Conservation (phyloP, 2,329 filamentous ascomycete genomes). For the Geosmithia morbida region DNA sequence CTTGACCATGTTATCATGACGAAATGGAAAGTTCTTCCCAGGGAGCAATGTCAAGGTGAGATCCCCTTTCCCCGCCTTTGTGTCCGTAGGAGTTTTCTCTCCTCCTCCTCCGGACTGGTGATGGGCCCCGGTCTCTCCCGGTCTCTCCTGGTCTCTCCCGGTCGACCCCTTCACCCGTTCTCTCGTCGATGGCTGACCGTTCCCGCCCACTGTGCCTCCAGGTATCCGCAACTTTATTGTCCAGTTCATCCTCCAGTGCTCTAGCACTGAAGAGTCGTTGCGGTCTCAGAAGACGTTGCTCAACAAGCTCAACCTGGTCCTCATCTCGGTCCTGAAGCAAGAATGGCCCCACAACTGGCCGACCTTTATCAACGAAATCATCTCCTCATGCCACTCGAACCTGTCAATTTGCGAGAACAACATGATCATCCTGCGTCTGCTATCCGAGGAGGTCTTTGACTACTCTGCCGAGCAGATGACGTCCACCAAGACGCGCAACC, state of each 20-base stretch:
- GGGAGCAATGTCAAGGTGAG: constrained; percentile 83
- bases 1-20: constrained; percentile 98
- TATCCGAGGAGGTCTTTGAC: constrained; percentile 98
- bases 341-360: constrained; percentile 99
- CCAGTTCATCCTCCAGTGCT: constrained; percentile 93
- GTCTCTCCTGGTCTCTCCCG: not conserved
- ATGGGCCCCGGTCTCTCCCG: not conserved
- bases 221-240: constrained; percentile 99
- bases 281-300: constrained; percentile 75
- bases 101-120: not conserved
- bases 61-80: constrained; percentile 2
- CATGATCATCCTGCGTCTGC: constrained; percentile 90
- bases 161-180: not conserved
- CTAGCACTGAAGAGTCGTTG: constrained; percentile 76
- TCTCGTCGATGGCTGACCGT: not conserved
- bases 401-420: constrained; percentile 99
- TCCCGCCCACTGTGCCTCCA: constrained; percentile 16
- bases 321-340: constrained; percentile 96
- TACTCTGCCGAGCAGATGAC: constrained; percentile 99
- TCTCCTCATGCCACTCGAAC: constrained; percentile 87
- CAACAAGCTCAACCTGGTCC: constrained; percentile 96
- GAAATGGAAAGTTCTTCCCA: constrained; percentile 93
- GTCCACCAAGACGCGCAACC: constrained; percentile 87
- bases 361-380: constrained; percentile 99
- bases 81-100: not conserved